Base-by-base conservation (phyloP, 345 rosid genomes). In the Carallia pectinifolia region DNA sequence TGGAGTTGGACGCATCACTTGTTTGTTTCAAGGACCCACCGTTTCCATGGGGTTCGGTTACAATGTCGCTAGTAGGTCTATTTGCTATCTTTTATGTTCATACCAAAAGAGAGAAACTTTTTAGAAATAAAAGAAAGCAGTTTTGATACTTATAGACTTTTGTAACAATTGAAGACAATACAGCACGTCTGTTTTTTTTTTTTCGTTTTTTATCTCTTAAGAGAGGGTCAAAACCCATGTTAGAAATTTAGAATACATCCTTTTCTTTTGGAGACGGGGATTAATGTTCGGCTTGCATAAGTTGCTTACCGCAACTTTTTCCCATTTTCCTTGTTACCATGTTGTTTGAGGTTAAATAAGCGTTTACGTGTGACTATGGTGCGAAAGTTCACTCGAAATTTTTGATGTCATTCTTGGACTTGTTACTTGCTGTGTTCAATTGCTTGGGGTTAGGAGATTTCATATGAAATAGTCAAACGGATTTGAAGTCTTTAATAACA, bases 21-120 rank as follows among this genome's bases (percentile, higher is more conserved):
- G 84, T 79, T 69, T 95, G 97, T 82, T 95, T 95, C 78, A 80
- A 85, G 89, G 98, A 95, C 66, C 97, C 99, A 16, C 97, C 93
- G 27, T 82, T 95, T 76, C 99, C 97, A 18, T 90, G 97, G 99
- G 81, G 79, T 54, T 55, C 91, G 27, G 80, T 85, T 40, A 81
- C 87, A 39, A 64, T 88, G 65, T 88, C 83, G 10, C 91, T 62
- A 1, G 78, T 83, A 19, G 86, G 80, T 55, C 81, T 92, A 66
- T 76, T 92, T 79, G 85, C 85, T 72, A 76, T 95, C 37, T 76
- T 66, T 65, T 90, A 85, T 65, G 82, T 80, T 60, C 85, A 79
- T 71, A 71, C 77, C 15, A 90, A 85, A 80, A 83, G 92, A 19
- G 92, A 87, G 66, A 81, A 71, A 68, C 86, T 92, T 69, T 86